These are phyloP conservation scores for Linaria vulgaris DNA, from an alignment of 257 asterid species.

Conservation along the genomic window DNA sequence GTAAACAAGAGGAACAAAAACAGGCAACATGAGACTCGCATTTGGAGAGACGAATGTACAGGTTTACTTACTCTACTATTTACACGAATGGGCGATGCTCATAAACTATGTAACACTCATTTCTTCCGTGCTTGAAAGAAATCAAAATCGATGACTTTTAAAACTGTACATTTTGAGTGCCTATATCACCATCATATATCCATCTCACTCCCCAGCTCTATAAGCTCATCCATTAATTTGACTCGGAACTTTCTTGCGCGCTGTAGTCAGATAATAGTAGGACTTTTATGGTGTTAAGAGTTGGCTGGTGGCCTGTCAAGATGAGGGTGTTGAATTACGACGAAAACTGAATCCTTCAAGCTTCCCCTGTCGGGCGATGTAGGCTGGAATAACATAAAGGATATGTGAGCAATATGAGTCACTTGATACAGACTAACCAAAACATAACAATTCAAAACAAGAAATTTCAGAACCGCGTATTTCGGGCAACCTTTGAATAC, in stretches of 20 bases:
- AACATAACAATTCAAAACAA: background rate
- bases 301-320: slow-evolving; percentile 28
- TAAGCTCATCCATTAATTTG: slow-evolving; percentile 2
- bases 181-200: background rate
- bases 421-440: slow-evolving; percentile 7
- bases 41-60: slow-evolving; percentile 33
- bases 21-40: background rate
- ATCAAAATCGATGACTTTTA: slow-evolving; percentile 14
- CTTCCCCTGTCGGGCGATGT: slow-evolving; percentile 46
- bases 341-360: slow-evolving; percentile 54
- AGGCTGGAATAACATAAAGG: slow-evolving; percentile 49
- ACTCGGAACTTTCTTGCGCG: slow-evolving; percentile 9
- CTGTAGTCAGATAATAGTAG: background rate
- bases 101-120: background rate
- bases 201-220: slow-evolving; percentile 6
- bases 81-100: slow-evolving; percentile 20
- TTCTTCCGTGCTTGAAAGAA: background rate
- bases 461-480: background rate
- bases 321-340: slow-evolving; percentile 76
- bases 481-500: no score
- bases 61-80: slow-evolving; percentile 16
- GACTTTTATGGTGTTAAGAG: slow-evolving; percentile 8
- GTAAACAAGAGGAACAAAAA: background rate
- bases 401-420: background rate
- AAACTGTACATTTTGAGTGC: background rate